Percentiles rank a stretch among this genome's conserved stretches.
Conservation (phyloP, 768 basidiomycete species). For the Tylopilus intermedius region DNA sequence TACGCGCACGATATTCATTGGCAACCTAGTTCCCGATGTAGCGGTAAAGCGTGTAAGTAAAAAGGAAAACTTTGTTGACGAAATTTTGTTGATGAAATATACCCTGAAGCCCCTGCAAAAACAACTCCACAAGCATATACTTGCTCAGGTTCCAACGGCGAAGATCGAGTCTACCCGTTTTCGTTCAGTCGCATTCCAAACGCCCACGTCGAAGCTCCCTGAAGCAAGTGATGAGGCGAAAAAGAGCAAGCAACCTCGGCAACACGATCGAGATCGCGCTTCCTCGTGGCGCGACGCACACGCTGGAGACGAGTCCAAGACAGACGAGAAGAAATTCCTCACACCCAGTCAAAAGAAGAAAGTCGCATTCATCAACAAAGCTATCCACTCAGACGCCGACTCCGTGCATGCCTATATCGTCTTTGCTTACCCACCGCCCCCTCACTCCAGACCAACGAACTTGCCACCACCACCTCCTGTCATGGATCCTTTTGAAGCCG, state of each 20-base stretch:
- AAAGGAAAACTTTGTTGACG: not conserved
- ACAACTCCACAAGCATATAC: conserved; percentile 70
- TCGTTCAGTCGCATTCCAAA: conserved; percentile 88
- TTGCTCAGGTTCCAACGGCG: conserved; percentile 62
- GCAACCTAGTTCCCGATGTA: conserved; percentile 77
- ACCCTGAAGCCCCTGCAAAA: conserved; percentile 61
- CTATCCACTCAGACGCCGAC: conserved; percentile 75
- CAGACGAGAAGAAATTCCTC: conserved; percentile 62
- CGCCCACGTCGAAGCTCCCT: conserved; percentile 65
- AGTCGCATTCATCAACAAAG: conserved; percentile 89
- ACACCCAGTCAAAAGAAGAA: conserved; percentile 86
- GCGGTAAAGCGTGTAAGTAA: conserved; percentile 67
- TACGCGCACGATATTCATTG: conserved; percentile 84
- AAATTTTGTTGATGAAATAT: not conserved
- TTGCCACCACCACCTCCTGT: conserved; percentile 45
- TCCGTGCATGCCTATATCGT: conserved; percentile 87
- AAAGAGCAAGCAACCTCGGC: conserved; percentile 31
- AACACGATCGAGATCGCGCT: conserved; percentile 55
- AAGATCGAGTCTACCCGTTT: conserved; percentile 92
- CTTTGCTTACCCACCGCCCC: conserved; percentile 64
- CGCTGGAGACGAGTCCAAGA: conserved; percentile 39
- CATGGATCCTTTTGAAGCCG: conserved; percentile 71
- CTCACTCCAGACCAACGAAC: conserved; percentile 41
- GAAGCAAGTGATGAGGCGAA: conserved; percentile 31
- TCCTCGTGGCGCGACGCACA: conserved; percentile 52